Conservation (phyloP, 768 basidiomycete genomes). For the Terana coerulea region DNA sequence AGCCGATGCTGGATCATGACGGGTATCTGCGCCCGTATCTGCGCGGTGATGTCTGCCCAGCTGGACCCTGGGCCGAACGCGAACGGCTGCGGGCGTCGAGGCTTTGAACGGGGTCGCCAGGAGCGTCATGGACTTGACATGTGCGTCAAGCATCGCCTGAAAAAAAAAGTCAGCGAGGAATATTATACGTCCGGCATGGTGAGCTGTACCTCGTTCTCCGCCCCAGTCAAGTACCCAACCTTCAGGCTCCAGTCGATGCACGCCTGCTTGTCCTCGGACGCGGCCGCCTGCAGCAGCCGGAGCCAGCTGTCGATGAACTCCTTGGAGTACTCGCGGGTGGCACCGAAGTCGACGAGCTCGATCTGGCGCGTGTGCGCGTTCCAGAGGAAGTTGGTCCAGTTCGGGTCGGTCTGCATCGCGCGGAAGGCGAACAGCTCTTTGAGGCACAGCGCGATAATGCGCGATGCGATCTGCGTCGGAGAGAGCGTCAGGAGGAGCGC, state of each 20-base stretch:
- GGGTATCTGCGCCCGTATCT: constrained; percentile 80
- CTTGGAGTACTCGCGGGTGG: constrained; percentile 80
- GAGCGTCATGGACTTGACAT: constrained; percentile 77
- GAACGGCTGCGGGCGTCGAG: constrained; percentile 64
- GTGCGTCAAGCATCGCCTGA: constrained; percentile 83
- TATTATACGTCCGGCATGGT: neutral
- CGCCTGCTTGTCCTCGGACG: constrained; percentile 56
- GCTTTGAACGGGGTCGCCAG: constrained; percentile 82
- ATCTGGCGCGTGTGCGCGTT: constrained; percentile 64
- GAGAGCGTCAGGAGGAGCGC: neutral
- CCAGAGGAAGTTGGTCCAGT: constrained; percentile 98
- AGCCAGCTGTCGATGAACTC: constrained; percentile 90
- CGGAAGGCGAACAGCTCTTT: constrained; percentile 88
- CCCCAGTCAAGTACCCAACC: constrained; percentile 87
- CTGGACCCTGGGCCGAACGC: constrained; percentile 64
- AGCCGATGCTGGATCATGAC: constrained; percentile 85
- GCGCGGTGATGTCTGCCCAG: constrained; percentile 70
- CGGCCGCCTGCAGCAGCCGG: constrained; percentile 76
- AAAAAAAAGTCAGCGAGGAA: neutral
- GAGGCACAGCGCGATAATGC: constrained; percentile 82
- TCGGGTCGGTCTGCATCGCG: constrained; percentile 98
- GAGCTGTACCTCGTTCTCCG: constrained; percentile 68
- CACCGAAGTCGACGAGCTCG: constrained; percentile 94
- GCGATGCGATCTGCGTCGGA: constrained; percentile 65
- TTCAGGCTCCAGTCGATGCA: constrained; percentile 75